phyloP scores from a whole-genome alignment of 192 early-diverging fungal species.

The Coemansia sp. region DNA sequence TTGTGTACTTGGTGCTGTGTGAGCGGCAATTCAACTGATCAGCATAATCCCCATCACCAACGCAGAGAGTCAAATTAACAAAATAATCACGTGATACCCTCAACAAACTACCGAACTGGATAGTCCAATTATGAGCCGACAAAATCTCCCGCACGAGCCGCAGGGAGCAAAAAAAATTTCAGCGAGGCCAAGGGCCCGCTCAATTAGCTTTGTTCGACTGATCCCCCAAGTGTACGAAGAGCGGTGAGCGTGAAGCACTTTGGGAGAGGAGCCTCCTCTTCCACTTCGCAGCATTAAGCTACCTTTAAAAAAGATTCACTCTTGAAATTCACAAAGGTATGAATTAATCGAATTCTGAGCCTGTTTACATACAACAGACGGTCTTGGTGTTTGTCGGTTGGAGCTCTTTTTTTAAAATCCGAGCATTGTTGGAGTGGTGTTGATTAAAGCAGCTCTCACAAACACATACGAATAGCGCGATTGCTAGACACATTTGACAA shows the following conservation, averaged over 20 bases:
- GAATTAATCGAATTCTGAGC: not conserved
- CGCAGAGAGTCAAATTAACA: no score
- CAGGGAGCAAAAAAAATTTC: not conserved
- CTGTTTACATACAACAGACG: not conserved
- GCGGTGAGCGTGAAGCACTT: not conserved
- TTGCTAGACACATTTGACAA: no score
- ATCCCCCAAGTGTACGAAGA: not conserved
- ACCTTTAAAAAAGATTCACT: conserved; percentile 13
- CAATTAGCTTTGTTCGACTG: conserved; percentile 6
- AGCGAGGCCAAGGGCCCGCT: no score
- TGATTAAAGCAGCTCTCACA: no score
- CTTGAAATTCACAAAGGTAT: conserved; percentile 28
- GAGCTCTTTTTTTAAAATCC: no score
- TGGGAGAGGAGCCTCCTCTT: conserved; percentile 25
- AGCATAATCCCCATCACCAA: not conserved
- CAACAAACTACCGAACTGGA: conserved; percentile 15
- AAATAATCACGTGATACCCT: conserved; percentile 45
- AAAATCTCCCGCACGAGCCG: not conserved
- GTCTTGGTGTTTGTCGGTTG: not conserved
- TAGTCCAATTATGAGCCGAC: not conserved
- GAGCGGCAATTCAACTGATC: not conserved
- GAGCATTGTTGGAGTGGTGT: no score
- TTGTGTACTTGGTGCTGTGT: no score
- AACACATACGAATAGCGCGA: no score
- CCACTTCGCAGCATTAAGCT: conserved; percentile 26